Evolutionary conservation across 345 rosid species (phyloP), one percentile per base, ranked within the genome.

Genomic region (Cardiospermum halicacabum): DNA sequence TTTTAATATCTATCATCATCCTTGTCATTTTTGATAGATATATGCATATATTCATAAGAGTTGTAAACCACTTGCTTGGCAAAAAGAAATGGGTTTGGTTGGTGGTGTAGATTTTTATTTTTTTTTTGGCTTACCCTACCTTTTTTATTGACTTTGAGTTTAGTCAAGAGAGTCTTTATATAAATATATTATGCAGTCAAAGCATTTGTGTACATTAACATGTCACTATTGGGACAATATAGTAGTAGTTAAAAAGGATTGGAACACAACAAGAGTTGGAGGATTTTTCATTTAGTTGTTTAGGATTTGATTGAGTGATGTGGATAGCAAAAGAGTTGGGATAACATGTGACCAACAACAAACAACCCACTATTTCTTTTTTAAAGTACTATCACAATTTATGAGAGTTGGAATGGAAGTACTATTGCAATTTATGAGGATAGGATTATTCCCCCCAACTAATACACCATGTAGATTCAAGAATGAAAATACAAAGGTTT

Each of bases 181-280:
- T n/a, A n/a, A n/a, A n/a, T n/a, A n/a, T n/a, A n/a, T 47, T 48
- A 27, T 19, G 55, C 61, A 62, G 75, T 72, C 74, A 72, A 47
- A 34, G 60, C 64, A 58, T 13, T 58, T 2, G 7, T 2, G 7
- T 50, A 27, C 43, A 43, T 36, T 12, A 26, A 36, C 26, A 28
- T 26, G 49, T 21, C 18, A 28, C 66, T 21, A 63, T 45, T 37
- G 30, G 22, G 28, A 42, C 34, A 49, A 19, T 56, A 50, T 61
- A 27, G 56, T 37, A 58, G n/a, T n/a, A n/a, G n/a, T n/a, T n/a
- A n/a, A n/a, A n/a, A n/a, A 49, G 60, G 31, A 50, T 51, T 62
- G 36, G 28, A 26, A 62, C 53, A 24, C 54, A 31, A 27, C 12
- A 7, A 34, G 49, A 25, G 8, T 40, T 22, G 22, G 40, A 49